These are phyloP conservation scores for Barnettozyma populi DNA, from an alignment of 805 yeast species.

Conservation along the genomic window DNA sequence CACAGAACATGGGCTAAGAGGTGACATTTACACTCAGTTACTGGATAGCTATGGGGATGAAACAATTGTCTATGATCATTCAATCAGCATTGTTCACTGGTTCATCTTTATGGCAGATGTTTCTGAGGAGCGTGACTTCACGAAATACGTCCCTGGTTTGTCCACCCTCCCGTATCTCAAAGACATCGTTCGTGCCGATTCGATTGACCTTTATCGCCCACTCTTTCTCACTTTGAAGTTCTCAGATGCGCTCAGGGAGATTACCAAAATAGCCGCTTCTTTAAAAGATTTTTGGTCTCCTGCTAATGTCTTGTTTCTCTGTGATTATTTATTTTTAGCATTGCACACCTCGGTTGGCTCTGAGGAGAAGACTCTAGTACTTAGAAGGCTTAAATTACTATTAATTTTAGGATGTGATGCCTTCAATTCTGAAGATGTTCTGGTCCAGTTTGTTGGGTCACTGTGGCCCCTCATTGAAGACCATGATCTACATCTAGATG, in stretches of 20 bases:
- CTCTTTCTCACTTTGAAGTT: conserved; percentile 9
- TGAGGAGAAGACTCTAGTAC: conserved; percentile 21
- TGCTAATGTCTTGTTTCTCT: conserved; percentile 32
- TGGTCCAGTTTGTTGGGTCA: conserved; percentile 14
- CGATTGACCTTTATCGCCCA: conserved; percentile 8
- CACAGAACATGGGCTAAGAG: conserved; percentile 34
- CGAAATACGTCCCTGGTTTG: conserved; percentile 12
- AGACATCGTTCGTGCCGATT: conserved; percentile 1
- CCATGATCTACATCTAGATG: conserved; percentile 23
- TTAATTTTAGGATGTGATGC: conserved; percentile 24
- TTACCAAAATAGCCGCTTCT: conserved; percentile 6
- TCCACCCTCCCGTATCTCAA: conserved; percentile 1
- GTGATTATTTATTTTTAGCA: conserved; percentile 28
- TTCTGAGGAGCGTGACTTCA: conserved; percentile 24
- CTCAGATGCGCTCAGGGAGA: conserved; percentile 15
- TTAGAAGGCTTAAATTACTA: conserved; percentile 36
- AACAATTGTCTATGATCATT: conserved; percentile 18
- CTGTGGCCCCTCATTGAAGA: conserved; percentile 17
- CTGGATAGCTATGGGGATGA: conserved; percentile 15
- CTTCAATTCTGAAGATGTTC: conserved; percentile 18
- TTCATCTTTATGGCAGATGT: conserved; percentile 37
- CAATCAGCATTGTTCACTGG: conserved; percentile 31
- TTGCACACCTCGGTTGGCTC: conserved; percentile 20
- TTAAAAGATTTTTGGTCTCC: conserved; percentile 31
- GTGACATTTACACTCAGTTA: conserved; percentile 26